Conservation (phyloP, 768 basidiomycete species). For the Tylopilus rubrobrunneus region DNA sequence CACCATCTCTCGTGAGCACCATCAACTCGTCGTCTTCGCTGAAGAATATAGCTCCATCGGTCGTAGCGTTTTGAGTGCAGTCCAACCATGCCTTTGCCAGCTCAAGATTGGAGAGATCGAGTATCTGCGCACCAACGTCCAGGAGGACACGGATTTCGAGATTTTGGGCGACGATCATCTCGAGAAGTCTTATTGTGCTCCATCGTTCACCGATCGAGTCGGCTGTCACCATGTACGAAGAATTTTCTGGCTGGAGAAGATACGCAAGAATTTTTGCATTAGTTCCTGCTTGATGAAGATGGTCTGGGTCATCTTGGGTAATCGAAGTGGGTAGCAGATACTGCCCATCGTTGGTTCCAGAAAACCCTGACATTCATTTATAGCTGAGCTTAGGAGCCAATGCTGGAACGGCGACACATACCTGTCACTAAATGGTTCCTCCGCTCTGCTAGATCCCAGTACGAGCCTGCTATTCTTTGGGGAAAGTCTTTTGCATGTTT, state of each 20-base stretch:
- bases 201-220: neutral
- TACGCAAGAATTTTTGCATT: neutral
- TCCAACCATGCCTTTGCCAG: neutral
- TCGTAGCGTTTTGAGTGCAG: neutral
- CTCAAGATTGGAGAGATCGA: neutral
- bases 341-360: neutral
- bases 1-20: neutral
- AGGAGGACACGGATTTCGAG: neutral
- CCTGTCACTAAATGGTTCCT: neutral
- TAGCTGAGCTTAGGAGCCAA: too few relatives aligned
- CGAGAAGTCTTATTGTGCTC: neutral
- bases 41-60: neutral
- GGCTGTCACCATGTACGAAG: neutral
- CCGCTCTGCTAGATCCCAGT: conserved; percentile 36
- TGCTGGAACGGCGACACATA: neutral
- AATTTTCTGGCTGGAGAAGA: neutral
- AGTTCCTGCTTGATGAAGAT: neutral
- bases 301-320: neutral
- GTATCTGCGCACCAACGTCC: neutral
- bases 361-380: neutral
- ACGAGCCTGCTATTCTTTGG: conserved; percentile 31
- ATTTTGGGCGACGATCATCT: neutral
- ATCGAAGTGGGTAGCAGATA: neutral
- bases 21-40: neutral
- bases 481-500: conserved; percentile 36